Conservation (phyloP, 148 eudicot species). For the Agrostemma githago region DNA sequence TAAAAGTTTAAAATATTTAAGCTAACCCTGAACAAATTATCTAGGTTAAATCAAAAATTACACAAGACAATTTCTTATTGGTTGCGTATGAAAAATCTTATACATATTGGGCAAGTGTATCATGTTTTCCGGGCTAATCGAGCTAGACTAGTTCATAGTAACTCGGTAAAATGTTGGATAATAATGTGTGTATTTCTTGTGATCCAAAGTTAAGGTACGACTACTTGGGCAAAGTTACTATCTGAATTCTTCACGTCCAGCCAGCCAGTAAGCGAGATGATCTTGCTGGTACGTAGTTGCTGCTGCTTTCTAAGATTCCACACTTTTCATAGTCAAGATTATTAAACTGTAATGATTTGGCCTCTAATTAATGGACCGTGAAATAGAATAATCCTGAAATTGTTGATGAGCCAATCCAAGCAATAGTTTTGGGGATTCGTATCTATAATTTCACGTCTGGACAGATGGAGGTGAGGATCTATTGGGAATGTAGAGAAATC, state of each 20-base stretch:
- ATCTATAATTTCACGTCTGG: background rate
- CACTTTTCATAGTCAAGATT: background rate
- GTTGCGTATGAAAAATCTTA: too few relatives aligned
- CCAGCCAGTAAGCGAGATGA: background rate
- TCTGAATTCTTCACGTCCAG: background rate
- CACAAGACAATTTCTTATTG: too few relatives aligned
- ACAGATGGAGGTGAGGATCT: background rate
- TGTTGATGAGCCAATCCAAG: background rate
- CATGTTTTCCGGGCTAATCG: too few relatives aligned
- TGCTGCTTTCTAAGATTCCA: background rate
- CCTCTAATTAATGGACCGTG: background rate
- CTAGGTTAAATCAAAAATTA: too few relatives aligned
- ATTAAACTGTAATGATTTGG: background rate
- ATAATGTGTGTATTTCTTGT: background rate
- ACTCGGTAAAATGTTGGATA: too few relatives aligned
- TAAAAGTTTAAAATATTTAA: too few relatives aligned
- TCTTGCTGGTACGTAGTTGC: background rate
- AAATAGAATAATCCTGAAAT: background rate
- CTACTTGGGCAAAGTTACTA: background rate
- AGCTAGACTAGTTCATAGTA: too few relatives aligned
- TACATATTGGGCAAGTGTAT: too few relatives aligned
- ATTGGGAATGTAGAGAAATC: slow-evolving; percentile 9
- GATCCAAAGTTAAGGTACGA: background rate
- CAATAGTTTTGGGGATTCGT: slow-evolving; percentile 9
- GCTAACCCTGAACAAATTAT: too few relatives aligned